Evolutionary conservation across 345 rosid genomes (phyloP), one percentile per base, ranked within the genome.

Genomic region (Rhodomyrtus tomentosa): DNA sequence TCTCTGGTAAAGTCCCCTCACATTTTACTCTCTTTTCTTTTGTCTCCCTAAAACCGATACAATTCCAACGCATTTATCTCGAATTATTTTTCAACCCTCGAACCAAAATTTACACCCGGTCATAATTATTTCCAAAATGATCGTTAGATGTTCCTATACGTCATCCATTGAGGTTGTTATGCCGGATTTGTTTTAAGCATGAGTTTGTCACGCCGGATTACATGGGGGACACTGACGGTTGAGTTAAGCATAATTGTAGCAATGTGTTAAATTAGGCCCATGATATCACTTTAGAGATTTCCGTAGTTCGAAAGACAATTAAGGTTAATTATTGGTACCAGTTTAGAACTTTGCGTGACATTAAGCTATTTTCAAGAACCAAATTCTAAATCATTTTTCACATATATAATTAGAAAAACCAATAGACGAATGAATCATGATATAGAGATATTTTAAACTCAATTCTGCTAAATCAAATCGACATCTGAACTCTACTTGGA

Each of bases 1-100:
- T 93, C 55, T 93, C 95, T 3, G 96, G 96, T 90, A 86, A 55
- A 45, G 38, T 45, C 42, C 22, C 38, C 7, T 29, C 20, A 1
- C 16, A n/a, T 12, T 29, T 12, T 15, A 36, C 16, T 7, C 22
- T 29, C 40, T 15, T 59, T 59, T 10, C 50, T 49, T 49, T 49
- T 49, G 14, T 49, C 50, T 49, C 11, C 14, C 50, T 10, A 11
- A 49, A 49, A 3, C 50, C 50, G 50, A 32, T 18, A 68, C 10
- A 10, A 1, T 18, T 0, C 10, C 0, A 8, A 8, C 13, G 5
- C 1, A 7, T 32, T 68, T 32, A 8, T 32, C 36, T 68, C 45
- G 4, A 68, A 32, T 18, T 68, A 32, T 21, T 68, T 68, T 32
- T 68, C 53, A 18, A 68, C 24, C 12, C 45, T 8, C 10, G 0